Evolutionary conservation across 805 yeast genomes (phyloP), one percentile per base, ranked within the genome.

Genomic region (Metschnikowia gelsemii): DNA sequence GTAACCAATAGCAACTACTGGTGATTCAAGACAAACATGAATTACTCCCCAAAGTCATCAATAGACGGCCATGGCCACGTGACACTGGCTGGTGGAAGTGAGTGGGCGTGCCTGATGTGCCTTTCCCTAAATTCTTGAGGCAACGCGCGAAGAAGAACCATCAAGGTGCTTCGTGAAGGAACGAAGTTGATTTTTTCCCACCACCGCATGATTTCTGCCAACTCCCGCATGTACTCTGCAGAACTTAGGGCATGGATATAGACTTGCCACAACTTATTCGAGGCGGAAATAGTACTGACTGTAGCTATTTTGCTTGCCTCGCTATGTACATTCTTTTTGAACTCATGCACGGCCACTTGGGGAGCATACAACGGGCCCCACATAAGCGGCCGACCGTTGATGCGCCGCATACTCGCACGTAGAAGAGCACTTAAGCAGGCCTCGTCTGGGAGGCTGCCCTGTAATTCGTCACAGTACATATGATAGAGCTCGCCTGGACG

Each of bases 321-420:
- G 12, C 22, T 41, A 8, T 25, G 40, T 4, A 58, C 70, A 29
- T 74, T 62, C 1, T 70, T 66, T 42, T 76, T 71, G 58, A 82
- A 76, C 55, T 82, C 86, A 27, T 66, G 71, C 2, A 80, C 67
- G 0, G 85, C 80, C 19, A 79, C 66, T 50, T 82, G 87, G 1
- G 82, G 66, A 0, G 89, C 85, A 38, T 62, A 74, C 28, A 69
- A 37, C 1, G 62, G 61, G 8, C 66, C 78, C 87, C 87, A 82
- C 13, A 61, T 36, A 2, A 72, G 33, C 11, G 57, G 47, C 5
- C 40, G 50, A 2, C 46, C 40, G 6, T 37, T 33, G 1, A 45
- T 50, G 2, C 50, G 41, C 26, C 57, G 53, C 48, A 63, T 55
- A 5, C 82, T 70, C 0, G 84, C 80, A 1, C 66, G 56, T 22